These are phyloP conservation scores for Apiotrichum siamense DNA, from an alignment of 1,284 basidiomycete species.

Conservation along the genomic window DNA sequence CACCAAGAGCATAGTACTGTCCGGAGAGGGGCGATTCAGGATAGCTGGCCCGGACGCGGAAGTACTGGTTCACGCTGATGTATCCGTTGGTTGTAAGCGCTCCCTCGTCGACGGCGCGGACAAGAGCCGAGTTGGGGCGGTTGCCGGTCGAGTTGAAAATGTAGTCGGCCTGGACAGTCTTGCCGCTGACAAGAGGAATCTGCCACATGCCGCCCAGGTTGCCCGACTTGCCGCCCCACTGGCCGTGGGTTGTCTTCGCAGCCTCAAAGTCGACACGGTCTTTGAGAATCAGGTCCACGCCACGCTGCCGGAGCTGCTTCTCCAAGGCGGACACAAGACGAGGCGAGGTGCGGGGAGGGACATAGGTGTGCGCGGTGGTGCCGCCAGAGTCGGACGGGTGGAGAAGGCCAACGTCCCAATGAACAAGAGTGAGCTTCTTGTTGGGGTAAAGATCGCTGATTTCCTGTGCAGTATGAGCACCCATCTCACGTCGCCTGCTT, in stretches of 20 bases:
- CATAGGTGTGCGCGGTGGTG: slow-evolving; percentile 20
- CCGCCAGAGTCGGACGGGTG: slow-evolving; percentile 20
- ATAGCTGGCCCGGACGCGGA: slow-evolving; percentile 15
- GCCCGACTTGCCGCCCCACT: slow-evolving; percentile 34
- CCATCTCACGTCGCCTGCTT: not conserved
- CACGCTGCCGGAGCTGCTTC: slow-evolving; percentile 31
- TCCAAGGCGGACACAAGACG: slow-evolving; percentile 37
- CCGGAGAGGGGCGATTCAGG: slow-evolving; percentile 20
- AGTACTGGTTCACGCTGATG: slow-evolving; percentile 41
- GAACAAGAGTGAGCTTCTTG: slow-evolving; percentile 24
- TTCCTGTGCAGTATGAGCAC: slow-evolving; percentile 14
- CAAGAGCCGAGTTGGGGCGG: slow-evolving; percentile 42
- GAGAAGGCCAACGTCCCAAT: slow-evolving; percentile 26
- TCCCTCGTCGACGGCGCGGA: slow-evolving; percentile 31
- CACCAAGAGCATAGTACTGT: slow-evolving; percentile 44
- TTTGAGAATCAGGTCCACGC: slow-evolving; percentile 44
- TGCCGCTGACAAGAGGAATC: slow-evolving; percentile 37
- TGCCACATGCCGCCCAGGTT: slow-evolving; percentile 27
- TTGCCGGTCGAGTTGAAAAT: slow-evolving; percentile 48
- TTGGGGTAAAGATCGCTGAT: slow-evolving; percentile 29
- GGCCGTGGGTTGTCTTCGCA: slow-evolving; percentile 8
- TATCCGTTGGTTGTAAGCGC: slow-evolving; percentile 32
- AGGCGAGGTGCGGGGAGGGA: slow-evolving; percentile 22
- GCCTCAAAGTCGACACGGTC: slow-evolving; percentile 37
- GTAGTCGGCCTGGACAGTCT: slow-evolving; percentile 45